Conservation (phyloP, 495 filamentous ascomycete genomes). For the Aspergillus ostianus region DNA sequence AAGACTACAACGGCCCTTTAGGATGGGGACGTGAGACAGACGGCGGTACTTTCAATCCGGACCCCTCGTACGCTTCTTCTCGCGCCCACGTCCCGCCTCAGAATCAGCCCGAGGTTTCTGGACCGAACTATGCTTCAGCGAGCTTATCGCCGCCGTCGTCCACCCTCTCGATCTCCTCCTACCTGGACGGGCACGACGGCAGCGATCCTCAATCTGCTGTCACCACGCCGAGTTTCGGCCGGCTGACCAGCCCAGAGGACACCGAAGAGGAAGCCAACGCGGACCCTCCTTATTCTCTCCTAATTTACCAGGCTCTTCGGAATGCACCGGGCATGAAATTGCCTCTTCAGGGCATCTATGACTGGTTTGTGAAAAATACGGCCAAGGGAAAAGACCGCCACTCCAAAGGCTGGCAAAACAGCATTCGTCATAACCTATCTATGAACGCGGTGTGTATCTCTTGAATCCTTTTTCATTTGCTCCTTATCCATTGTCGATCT, state of each 20-base stretch:
- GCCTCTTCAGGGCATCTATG: slow-evolving; percentile 82
- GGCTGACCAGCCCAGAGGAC: slow-evolving; percentile 18
- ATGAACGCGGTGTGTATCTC: slow-evolving; percentile 79
- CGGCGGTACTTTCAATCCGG: neutral
- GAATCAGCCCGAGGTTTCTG: slow-evolving; percentile 8
- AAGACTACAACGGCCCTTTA: slow-evolving; percentile 8
- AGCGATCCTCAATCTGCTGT: slow-evolving; percentile 16
- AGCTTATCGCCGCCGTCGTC: slow-evolving; percentile 22
- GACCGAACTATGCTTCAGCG: slow-evolving; percentile 11
- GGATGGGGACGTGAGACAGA: slow-evolving; percentile 14
- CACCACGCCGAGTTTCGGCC: slow-evolving; percentile 8
- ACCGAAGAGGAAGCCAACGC: slow-evolving; percentile 36
- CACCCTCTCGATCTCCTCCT: slow-evolving; percentile 22
- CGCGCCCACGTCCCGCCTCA: slow-evolving; percentile 9
- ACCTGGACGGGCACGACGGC: slow-evolving; percentile 17
- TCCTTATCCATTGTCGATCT: slow-evolving; percentile 8
- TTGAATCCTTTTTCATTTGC: neutral
- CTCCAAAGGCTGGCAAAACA: slow-evolving; percentile 93
- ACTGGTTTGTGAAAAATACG: slow-evolving; percentile 84
- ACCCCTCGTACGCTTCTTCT: slow-evolving; percentile 4
- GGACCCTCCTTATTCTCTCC: slow-evolving; percentile 74
- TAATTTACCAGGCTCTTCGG: slow-evolving; percentile 76
- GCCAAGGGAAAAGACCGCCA: slow-evolving; percentile 62
- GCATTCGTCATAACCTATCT: slow-evolving; percentile 92
- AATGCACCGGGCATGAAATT: slow-evolving; percentile 62